Conservation (phyloP, 2,329 filamentous ascomycete genomes). For the Microsporum audouinii region DNA sequence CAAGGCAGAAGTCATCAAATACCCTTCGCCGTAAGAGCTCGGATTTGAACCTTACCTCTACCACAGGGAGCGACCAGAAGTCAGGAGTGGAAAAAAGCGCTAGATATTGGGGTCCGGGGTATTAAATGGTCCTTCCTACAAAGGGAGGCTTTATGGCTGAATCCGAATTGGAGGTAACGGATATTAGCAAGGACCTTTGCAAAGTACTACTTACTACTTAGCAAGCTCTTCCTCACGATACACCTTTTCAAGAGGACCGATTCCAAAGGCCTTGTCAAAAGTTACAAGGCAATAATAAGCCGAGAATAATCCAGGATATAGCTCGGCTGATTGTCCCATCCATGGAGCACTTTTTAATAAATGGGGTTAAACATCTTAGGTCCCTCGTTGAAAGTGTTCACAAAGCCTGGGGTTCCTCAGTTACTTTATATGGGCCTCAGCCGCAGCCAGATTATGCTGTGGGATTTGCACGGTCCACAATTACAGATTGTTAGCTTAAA, state of each 20-base stretch:
- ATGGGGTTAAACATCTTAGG: constrained; percentile 22
- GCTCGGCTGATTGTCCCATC: constrained; percentile 28
- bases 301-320: constrained; percentile 29
- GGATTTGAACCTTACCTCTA: constrained; percentile 15
- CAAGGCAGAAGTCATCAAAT: constrained; percentile 22
- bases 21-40: constrained; percentile 23
- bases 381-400: constrained; percentile 33
- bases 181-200: constrained; percentile 24
- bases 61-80: constrained; percentile 31
- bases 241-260: constrained; percentile 27
- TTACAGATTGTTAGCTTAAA: constrained; percentile 35
- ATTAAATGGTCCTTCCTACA: constrained; percentile 28
- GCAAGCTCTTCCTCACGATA: constrained; percentile 24
- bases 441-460: constrained; percentile 38
- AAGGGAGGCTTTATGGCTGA: constrained; percentile 34
- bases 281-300: constrained; percentile 25
- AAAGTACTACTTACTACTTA: constrained; percentile 25
- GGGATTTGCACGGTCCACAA: constrained; percentile 32
- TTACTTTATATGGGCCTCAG: constrained; percentile 27
- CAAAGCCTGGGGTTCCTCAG: constrained; percentile 33
- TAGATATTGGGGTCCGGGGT: constrained; percentile 28
- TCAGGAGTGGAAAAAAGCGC: constrained; percentile 32
- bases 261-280: constrained; percentile 24
- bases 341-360: constrained; percentile 24
- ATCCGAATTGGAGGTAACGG: constrained; percentile 22